phyloP scores from a whole-genome alignment of 2,329 filamentous ascomycete species.

The Aphanocladium album region DNA sequence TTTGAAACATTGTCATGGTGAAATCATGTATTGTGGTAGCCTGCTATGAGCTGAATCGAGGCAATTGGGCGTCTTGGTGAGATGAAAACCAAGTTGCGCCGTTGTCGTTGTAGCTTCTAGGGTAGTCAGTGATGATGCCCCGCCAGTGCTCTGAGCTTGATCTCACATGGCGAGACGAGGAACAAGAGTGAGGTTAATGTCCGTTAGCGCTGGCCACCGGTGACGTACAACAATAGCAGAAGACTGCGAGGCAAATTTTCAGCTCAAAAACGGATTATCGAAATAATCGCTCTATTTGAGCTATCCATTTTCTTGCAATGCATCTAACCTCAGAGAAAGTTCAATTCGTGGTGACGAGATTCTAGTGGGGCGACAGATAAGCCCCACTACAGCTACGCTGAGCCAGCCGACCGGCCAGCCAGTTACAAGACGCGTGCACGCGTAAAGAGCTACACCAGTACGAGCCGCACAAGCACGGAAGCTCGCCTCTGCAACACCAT shows the following conservation, averaged over 20 bases:
- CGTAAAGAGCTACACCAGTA: slow-evolving; percentile 17
- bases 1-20: background rate
- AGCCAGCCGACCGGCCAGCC: too few relatives aligned
- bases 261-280: too few relatives aligned
- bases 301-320: too few relatives aligned
- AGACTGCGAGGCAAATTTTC: too few relatives aligned
- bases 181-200: too few relatives aligned
- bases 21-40: background rate
- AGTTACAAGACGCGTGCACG: slow-evolving; percentile 1
- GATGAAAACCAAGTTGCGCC: background rate
- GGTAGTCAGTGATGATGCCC: background rate
- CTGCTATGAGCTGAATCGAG: background rate
- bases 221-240: too few relatives aligned
- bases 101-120: background rate
- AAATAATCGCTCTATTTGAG: too few relatives aligned
- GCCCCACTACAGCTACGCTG: background rate
- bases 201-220: too few relatives aligned
- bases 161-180: too few relatives aligned
- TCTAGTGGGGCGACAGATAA: background rate
- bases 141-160: too few relatives aligned
- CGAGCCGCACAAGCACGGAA: slow-evolving; percentile 5
- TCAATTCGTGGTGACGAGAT: background rate
- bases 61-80: background rate
- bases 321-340: background rate
- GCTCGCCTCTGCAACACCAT: slow-evolving; percentile 2